These are phyloP conservation scores for Leptographium radiaticola DNA, from an alignment of 2,329 filamentous ascomycete species.

Conservation along the genomic window DNA sequence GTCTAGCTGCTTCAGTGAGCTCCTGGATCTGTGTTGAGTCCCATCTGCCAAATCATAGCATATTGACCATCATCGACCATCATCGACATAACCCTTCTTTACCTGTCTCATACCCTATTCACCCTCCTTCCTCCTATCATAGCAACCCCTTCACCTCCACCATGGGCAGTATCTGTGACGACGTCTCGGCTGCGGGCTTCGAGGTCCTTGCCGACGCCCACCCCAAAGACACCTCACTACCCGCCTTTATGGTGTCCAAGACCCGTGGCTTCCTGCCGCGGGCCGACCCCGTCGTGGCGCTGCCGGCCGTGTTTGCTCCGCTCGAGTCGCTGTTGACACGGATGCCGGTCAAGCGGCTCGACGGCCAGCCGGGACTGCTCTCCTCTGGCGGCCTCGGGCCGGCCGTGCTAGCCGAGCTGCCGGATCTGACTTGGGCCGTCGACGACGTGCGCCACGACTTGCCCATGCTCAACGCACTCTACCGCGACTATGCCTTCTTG, in stretches of 20 bases:
- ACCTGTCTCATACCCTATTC: conserved; percentile 4
- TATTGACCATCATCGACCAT: too few species aligned
- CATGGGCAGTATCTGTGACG: conserved; percentile 28
- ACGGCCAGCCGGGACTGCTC: conserved; percentile 65
- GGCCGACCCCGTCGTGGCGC: conserved; percentile 43
- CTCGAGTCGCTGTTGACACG: conserved; percentile 60
- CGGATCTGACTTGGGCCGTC: conserved; percentile 61
- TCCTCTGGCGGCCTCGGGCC: conserved; percentile 62
- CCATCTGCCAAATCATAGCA: not conserved
- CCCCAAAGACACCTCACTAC: conserved; percentile 49
- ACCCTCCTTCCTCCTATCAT: not conserved
- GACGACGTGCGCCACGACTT: conserved; percentile 63
- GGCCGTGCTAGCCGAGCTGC: conserved; percentile 58
- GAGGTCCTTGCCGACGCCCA: conserved; percentile 49
- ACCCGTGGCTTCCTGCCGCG: conserved; percentile 63
- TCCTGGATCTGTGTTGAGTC: too few species aligned
- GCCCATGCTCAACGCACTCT: conserved; percentile 70
- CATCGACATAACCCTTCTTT: too few species aligned
- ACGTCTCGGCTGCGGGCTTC: conserved; percentile 26
- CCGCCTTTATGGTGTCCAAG: conserved; percentile 69
- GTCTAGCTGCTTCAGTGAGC: too few species aligned
- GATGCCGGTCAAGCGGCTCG: conserved; percentile 65
- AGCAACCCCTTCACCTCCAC: conserved; percentile 7
- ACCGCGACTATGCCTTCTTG: conserved; percentile 84
- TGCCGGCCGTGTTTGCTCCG: conserved; percentile 61